These are phyloP conservation scores for Cytospora piceae DNA, from an alignment of 2,329 filamentous ascomycete species.

Conservation along the genomic window DNA sequence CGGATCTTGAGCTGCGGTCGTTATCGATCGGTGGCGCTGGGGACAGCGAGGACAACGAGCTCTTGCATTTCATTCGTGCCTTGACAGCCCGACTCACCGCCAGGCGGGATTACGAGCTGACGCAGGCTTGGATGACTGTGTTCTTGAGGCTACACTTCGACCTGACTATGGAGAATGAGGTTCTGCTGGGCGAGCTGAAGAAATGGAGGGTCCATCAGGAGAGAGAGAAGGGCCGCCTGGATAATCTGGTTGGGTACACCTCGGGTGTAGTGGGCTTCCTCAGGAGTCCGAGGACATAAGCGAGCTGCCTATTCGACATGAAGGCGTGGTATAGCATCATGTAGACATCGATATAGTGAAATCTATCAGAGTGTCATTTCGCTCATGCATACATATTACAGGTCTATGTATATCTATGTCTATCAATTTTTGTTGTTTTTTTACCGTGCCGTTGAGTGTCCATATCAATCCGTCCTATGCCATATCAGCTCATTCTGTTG, in stretches of 20 bases:
- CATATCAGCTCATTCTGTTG: neutral
- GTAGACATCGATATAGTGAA: neutral
- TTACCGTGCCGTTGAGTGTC: neutral
- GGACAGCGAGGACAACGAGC: constrained; percentile 64
- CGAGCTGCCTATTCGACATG: neutral
- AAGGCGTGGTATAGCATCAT: neutral
- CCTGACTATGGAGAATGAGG: constrained; percentile 53
- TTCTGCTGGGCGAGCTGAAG: constrained; percentile 61
- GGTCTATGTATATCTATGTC: neutral
- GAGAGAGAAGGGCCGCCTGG: constrained; percentile 70
- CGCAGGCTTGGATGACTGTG: constrained; percentile 97
- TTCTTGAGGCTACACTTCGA: constrained; percentile 80
- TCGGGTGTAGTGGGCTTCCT: constrained; percentile 84
- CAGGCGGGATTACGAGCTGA: constrained; percentile 86
- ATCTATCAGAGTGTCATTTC: neutral
- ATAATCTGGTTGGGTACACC: constrained; percentile 82
- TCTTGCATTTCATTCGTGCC: constrained; percentile 79
- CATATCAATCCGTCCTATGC: neutral
- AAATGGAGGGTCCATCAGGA: constrained; percentile 76
- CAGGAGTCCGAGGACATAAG: constrained; percentile 60
- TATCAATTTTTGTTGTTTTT: neutral
- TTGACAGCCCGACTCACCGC: constrained; percentile 71
- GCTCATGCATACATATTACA: neutral
- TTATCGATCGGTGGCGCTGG: constrained; percentile 55
- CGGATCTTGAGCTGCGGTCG: constrained; percentile 89